These are phyloP conservation scores for Penicillium sp. DNA, from an alignment of 2,329 filamentous ascomycete genomes.

Conservation along the genomic window DNA sequence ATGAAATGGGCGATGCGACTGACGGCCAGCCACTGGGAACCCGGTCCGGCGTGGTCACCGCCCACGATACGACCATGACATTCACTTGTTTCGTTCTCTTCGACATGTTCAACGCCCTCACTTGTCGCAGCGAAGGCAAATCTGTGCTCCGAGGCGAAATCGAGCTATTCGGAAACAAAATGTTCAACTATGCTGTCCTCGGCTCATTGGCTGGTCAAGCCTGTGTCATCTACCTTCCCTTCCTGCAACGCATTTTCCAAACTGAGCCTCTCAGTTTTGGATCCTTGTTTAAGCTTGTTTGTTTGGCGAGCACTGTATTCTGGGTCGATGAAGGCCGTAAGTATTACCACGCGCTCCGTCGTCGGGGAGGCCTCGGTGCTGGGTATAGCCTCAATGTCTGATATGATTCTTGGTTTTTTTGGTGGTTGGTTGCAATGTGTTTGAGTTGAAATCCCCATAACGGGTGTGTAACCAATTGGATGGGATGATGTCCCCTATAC, in stretches of 20 bases:
- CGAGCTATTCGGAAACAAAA: conserved; percentile 77
- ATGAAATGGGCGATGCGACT: conserved; percentile 78
- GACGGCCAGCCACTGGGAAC: conserved; percentile 41
- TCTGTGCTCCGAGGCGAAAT: conserved; percentile 85
- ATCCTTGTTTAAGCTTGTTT: conserved; percentile 72
- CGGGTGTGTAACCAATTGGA: conserved; percentile 12
- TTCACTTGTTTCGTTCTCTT: conserved; percentile 99
- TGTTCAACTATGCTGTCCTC: conserved; percentile 95
- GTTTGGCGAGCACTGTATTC: conserved; percentile 85
- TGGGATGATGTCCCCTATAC: conserved; percentile 17
- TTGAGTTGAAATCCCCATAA: neutral
- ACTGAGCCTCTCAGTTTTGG: conserved; percentile 77
- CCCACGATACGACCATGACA: conserved; percentile 97
- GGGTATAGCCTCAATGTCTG: conserved; percentile 46
- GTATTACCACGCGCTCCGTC: conserved; percentile 49
- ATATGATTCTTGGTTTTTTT: conserved; percentile 8
- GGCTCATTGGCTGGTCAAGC: conserved; percentile 82
- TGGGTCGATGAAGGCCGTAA: conserved; percentile 93
- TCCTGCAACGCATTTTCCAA: conserved; percentile 92
- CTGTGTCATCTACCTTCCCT: conserved; percentile 91
- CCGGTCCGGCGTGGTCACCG: conserved; percentile 67
- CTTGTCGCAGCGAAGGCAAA: conserved; percentile 88
- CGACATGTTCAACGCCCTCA: conserved; percentile 98
- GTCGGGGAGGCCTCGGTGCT: conserved; percentile 33
- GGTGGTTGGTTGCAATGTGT: neutral